Evolutionary conservation across 805 yeast genomes (phyloP), one percentile per base, ranked within the genome.

Genomic region (Yamadazyma tumulicola): DNA sequence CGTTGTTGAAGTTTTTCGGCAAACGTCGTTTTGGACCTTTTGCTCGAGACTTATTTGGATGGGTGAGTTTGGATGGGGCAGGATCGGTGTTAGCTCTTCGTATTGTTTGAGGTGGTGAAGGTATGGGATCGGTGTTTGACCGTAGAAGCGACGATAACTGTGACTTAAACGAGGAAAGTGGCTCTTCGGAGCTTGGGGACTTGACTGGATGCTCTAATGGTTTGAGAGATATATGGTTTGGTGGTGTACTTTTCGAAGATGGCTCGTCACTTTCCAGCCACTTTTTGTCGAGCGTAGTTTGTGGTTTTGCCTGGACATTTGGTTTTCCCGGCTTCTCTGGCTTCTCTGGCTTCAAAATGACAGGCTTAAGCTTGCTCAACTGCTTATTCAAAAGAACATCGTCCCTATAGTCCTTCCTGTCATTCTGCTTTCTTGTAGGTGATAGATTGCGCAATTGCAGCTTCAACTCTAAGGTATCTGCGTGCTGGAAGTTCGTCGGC

Each of bases 1-100:
- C n/a, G n/a, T n/a, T 23, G 17, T 31, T 31, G 14, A 38, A 35
- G 5, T 19, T 34, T 31, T 34, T 60, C 1, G 79, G 79, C 13
- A 69, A 55, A 32, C 70, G 55, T 42, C 80, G 53, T 46, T 65
- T 72, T 0, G 81, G 81, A 0, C 81, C 81, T 36, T 59, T 67
- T 12, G 77, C 57, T 34, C 81, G 55, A 0, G 52, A 37, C 45
- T 74, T 75, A 29, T 64, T 74, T 2, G 69, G 52, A 48, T 75
- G 79, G 0, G 54, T 54, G 29, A 74, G 52, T 26, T 60, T 61
- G 1, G 41, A 26, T n/a, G n/a, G n/a, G n/a, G n/a, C n/a, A 2
- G 45, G 45, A 30, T 44, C 45, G 23, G 45, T 16, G 27, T 25
- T 11, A 16, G 20, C 26, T 13, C 32, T 19, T 19, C 13, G 22